Percentiles rank a stretch among this genome's conserved stretches.
Conservation (phyloP, 306 rosid genomes). For the Pyrus bretschneideri region DNA sequence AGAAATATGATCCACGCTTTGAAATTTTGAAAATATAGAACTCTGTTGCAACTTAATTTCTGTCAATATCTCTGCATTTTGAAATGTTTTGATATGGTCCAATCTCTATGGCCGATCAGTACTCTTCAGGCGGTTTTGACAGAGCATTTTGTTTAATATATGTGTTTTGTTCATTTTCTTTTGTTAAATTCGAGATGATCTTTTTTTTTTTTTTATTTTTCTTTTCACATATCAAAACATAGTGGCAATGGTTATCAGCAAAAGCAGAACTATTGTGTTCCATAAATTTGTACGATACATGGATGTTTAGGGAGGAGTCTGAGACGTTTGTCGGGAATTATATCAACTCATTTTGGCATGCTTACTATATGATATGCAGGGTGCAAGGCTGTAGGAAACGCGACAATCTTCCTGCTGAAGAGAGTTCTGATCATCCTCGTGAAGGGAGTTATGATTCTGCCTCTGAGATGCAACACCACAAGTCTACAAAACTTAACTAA, state of each 20-base stretch:
- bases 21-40: not conserved
- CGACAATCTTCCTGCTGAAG: conserved; percentile 14
- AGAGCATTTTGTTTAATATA: not conserved
- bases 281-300: not conserved
- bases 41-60: too few relatives aligned
- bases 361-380: conserved; percentile 1
- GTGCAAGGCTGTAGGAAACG: not conserved
- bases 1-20: not conserved
- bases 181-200: not conserved
- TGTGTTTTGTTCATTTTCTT: not conserved
- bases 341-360: not conserved
- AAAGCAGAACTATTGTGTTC: not conserved
- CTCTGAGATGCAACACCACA: conserved; percentile 46
- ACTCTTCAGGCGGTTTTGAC: not conserved
- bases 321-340: not conserved
- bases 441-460: conserved; percentile 46
- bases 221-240: not conserved
- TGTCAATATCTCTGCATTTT: too few relatives aligned
- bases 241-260: not conserved
- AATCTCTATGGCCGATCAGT: not conserved
- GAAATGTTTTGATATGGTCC: too few relatives aligned
- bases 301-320: not conserved
- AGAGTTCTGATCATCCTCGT: conserved; percentile 26
- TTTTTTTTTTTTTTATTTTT: too few relatives aligned
- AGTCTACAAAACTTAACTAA: conserved; percentile 53